These are phyloP conservation scores for Rhizophora apiculata DNA, from an alignment of 345 rosid genomes.

Conservation along the genomic window DNA sequence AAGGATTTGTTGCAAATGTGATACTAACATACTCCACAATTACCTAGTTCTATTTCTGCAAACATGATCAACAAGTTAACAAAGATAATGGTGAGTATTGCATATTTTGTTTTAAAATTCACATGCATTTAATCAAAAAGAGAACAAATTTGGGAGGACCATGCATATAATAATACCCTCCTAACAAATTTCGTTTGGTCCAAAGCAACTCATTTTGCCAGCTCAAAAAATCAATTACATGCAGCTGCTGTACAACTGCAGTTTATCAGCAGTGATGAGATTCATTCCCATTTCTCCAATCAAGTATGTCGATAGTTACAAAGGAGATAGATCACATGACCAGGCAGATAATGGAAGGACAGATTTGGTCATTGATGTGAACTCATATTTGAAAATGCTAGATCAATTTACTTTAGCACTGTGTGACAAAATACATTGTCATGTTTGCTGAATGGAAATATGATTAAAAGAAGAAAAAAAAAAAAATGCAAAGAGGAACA, in stretches of 20 bases:
- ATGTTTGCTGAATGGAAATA: not conserved
- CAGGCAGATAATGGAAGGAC: not conserved
- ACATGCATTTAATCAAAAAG: slow-evolving; percentile 1
- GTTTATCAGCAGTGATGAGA: slow-evolving; percentile 6
- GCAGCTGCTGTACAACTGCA: slow-evolving; percentile 1
- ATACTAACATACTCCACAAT: not conserved
- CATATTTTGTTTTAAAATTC: not conserved
- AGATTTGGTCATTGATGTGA: not conserved
- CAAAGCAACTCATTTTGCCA: not conserved
- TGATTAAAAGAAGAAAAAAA: not conserved
- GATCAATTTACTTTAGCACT: not conserved
- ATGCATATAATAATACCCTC: not conserved
- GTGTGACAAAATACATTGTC: not conserved
- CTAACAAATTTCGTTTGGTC: not conserved
- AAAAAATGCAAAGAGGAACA: not conserved
- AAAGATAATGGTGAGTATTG: slow-evolving; percentile 1
- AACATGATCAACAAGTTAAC: slow-evolving; percentile 1
- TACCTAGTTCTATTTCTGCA: not conserved
- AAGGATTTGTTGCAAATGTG: not conserved
- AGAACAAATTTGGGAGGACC: not conserved
- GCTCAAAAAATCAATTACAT: not conserved
- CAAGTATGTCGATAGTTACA: not conserved
- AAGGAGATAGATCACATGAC: not conserved
- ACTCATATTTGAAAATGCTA: not conserved
- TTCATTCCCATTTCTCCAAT: slow-evolving; percentile 5